Percentiles rank a stretch among this genome's conserved stretches.
phyloP scores from a whole-genome alignment of 768 basidiomycete species.

The Rhodocollybia butyracea region DNA sequence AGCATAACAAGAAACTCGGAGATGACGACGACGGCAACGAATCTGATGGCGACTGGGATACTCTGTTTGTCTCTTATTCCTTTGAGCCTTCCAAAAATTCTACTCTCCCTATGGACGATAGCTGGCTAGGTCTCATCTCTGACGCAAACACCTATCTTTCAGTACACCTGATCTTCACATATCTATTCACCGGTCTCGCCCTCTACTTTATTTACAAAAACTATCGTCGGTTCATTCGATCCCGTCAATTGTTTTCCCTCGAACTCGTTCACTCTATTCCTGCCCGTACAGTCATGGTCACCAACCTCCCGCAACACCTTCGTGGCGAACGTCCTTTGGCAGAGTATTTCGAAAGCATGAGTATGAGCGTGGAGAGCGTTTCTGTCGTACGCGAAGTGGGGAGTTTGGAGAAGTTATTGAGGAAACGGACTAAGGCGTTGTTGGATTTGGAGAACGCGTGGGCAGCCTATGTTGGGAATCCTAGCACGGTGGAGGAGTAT shows the following conservation, averaged over 20 bases:
- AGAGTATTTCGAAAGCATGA: slow-evolving; percentile 92
- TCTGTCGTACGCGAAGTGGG: slow-evolving; percentile 84
- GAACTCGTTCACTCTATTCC: slow-evolving; percentile 95
- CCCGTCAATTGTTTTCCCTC: slow-evolving; percentile 90
- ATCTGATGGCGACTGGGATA: slow-evolving; percentile 46
- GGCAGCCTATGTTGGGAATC: slow-evolving; percentile 92
- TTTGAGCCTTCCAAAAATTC: slow-evolving; percentile 26
- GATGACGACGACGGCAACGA: slow-evolving; percentile 50
- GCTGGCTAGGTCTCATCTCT: slow-evolving; percentile 88
- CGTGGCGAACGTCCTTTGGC: slow-evolving; percentile 83
- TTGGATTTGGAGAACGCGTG: slow-evolving; percentile 80
- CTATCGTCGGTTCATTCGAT: slow-evolving; percentile 83
- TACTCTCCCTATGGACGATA: slow-evolving; percentile 33
- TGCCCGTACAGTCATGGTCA: slow-evolving; percentile 88
- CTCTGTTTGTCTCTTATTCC: slow-evolving; percentile 17
- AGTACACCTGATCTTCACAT: slow-evolving; percentile 89
- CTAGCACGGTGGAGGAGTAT: slow-evolving; percentile 80
- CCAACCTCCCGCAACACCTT: slow-evolving; percentile 79
- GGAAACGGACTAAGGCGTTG: slow-evolving; percentile 77
- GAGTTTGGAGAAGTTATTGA: slow-evolving; percentile 66
- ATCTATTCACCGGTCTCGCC: slow-evolving; percentile 85
- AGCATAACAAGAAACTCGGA: slow-evolving; percentile 75
- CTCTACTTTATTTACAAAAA: slow-evolving; percentile 87
- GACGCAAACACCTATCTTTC: slow-evolving; percentile 89
- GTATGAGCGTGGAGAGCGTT: slow-evolving; percentile 87